Conservation (phyloP, 2,329 filamentous ascomycete species). For the Talaromyces piceae region DNA sequence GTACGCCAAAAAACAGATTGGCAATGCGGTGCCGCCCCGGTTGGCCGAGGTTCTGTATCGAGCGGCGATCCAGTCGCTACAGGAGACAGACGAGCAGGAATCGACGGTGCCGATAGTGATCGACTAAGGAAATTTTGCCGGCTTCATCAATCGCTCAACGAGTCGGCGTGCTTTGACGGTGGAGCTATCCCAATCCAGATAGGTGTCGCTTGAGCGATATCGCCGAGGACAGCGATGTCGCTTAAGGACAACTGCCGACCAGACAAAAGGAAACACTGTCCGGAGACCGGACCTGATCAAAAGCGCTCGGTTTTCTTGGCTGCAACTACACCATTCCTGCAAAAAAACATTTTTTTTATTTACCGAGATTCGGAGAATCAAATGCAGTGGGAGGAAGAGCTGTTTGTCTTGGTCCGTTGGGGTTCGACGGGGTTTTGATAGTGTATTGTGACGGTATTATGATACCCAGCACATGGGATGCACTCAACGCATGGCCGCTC, state of each 20-base stretch:
- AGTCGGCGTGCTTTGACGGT: too few species aligned
- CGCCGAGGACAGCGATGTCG: background rate
- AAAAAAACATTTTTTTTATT: too few species aligned
- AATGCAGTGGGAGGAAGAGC: background rate
- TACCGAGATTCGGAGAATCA: background rate
- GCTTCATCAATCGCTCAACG: background rate
- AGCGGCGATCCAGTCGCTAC: conserved; percentile 31
- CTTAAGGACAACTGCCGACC: background rate
- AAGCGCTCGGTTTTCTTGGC: too few species aligned
- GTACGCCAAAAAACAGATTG: conserved; percentile 55
- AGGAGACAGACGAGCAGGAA: conserved; percentile 25
- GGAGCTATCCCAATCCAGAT: background rate
- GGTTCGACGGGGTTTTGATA: background rate
- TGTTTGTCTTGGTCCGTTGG: background rate
- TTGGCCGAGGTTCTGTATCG: conserved; percentile 34
- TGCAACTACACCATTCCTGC: too few species aligned
- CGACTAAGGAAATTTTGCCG: background rate
- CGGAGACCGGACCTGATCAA: too few species aligned
- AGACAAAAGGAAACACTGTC: too few species aligned
- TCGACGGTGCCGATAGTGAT: background rate
- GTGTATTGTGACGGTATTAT: background rate
- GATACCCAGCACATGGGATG: background rate
- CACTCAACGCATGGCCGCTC: background rate
- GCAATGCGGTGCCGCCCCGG: conserved; percentile 67
- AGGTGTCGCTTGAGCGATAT: background rate